Percentiles rank a stretch among this genome's conserved stretches.
Conservation (phyloP, 169 alveolate genomes). For the Cryptosporidium canis region DNA sequence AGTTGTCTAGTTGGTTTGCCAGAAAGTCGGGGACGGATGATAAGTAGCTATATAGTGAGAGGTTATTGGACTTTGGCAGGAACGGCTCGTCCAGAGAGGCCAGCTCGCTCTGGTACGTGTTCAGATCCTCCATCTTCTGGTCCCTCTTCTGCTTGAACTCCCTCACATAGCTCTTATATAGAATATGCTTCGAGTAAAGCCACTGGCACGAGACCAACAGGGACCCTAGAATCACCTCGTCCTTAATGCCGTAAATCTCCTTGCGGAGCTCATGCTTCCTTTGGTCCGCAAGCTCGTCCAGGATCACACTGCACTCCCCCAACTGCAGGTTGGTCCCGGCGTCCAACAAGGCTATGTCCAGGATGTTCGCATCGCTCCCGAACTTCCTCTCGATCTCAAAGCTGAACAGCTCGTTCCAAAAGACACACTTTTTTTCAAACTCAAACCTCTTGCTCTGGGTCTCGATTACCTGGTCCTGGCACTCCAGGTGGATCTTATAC, state of each 20-base stretch:
- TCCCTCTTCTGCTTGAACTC: conserved; percentile 65
- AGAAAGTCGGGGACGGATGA: conserved; percentile 37
- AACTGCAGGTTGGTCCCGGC: neutral
- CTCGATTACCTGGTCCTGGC: conserved; percentile 69
- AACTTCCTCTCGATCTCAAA: conserved; percentile 36
- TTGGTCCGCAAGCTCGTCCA: conserved; percentile 70
- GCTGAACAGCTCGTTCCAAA: conserved; percentile 68
- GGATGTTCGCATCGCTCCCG: neutral
- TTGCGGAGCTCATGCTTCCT: conserved; percentile 48
- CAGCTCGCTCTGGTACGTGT: conserved; percentile 44
- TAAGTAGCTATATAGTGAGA: neutral
- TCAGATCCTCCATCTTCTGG: conserved; percentile 45
- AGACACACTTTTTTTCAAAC: conserved; percentile 27
- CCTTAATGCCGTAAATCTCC: conserved; percentile 21
- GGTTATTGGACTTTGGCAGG: conserved; percentile 18
- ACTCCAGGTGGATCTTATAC: conserved; percentile 60
- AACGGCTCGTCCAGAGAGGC: conserved; percentile 55
- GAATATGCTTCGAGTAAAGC: conserved; percentile 49
- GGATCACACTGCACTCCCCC: conserved; percentile 29
- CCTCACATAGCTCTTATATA: conserved; percentile 51
- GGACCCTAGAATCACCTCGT: neutral
- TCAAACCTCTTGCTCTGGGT: conserved; percentile 30
- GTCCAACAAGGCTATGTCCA: conserved; percentile 24
- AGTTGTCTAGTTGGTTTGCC: conserved; percentile 33
- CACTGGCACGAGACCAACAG: conserved; percentile 57